Evolutionary conservation across 495 filamentous ascomycete species (phyloP), one percentile per base, ranked within the genome.

Genomic region (Aspergillus diversus): DNA sequence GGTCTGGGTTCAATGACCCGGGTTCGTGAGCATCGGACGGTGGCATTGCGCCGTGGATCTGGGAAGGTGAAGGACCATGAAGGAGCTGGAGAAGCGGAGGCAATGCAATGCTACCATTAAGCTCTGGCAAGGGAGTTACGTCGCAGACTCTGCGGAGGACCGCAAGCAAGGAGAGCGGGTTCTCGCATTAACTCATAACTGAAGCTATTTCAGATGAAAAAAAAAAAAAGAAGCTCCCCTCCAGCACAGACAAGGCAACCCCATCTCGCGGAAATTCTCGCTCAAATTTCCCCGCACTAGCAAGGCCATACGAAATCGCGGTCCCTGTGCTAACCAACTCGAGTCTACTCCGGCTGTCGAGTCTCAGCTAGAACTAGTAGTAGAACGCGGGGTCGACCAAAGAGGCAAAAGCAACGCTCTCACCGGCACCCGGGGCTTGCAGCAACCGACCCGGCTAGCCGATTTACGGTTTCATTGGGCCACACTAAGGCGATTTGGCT

Each of bases 201-300:
- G 21, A 27, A 27, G 21, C 21, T 27, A 27, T 27, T 27, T 27
- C 21, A 27, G 21, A 27, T 1, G 21, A 27, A 27, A 27, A 27
- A 27, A 27, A 27, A 27, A 27, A 27, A 27, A 27, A 27, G 21
- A 27, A 27, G 21, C 21, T 27, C 21, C 21, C 21, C 21, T 27
- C 21, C 21, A 27, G 21, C 21, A 27, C 21, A 11, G 39, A 12
- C 4, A 43, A 43, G 11, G 5, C 11, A 11, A 6, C 39, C 13
- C 27, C 17, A 33, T 35, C 33, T 60, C 57, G 57, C 47, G 12
- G 21, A 35, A 52, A 60, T 60, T 52, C 57, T 60, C 47, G 57
- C 57, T 42, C 9, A 42, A 17, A 15, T 32, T 43, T 48, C n/a
- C 31, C 3, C 5, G 13, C 32, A 16, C n/a, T n/a, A 37, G 8